These are phyloP conservation scores for Penicillium goetzii DNA, from an alignment of 495 filamentous ascomycete species.

Conservation along the genomic window DNA sequence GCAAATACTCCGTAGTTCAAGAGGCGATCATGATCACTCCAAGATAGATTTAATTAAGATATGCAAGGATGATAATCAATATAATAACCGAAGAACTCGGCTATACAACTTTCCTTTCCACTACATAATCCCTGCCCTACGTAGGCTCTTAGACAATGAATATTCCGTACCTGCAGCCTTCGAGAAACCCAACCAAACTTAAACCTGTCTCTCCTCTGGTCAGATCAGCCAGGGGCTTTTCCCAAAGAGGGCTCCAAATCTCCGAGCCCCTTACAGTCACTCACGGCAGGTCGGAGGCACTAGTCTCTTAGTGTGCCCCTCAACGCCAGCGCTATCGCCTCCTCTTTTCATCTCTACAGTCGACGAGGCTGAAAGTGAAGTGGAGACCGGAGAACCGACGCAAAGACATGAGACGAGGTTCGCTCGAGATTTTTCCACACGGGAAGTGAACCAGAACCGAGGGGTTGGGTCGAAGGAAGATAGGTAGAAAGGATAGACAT, in stretches of 20 bases:
- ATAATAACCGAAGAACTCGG: not conserved
- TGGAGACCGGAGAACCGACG: conserved; percentile 8
- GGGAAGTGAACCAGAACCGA: not conserved
- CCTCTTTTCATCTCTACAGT: conserved; percentile 9
- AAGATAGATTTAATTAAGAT: not conserved
- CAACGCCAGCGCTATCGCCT: not conserved
- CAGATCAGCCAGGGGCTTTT: not conserved
- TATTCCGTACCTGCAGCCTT: not conserved
- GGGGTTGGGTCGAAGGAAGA: not conserved
- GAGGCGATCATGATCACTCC: not conserved
- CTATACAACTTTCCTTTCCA: not conserved
- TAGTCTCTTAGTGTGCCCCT: not conserved
- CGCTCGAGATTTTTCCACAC: conserved; percentile 3
- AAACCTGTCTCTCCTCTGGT: not conserved
- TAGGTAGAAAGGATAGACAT: not conserved
- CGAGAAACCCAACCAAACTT: not conserved
- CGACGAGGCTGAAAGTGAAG: conserved; percentile 19
- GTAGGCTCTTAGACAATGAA: not conserved
- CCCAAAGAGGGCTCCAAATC: conserved; percentile 9
- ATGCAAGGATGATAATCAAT: not conserved
- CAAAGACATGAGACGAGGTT: conserved; percentile 8
- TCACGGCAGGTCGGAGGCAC: not conserved
- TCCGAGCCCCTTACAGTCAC: not conserved
- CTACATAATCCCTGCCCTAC: not conserved
- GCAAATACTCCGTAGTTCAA: not conserved